Evolutionary conservation across 2,329 filamentous ascomycete species (phyloP), one percentile per base, ranked within the genome.

Genomic region (Beauveria asiatica): DNA sequence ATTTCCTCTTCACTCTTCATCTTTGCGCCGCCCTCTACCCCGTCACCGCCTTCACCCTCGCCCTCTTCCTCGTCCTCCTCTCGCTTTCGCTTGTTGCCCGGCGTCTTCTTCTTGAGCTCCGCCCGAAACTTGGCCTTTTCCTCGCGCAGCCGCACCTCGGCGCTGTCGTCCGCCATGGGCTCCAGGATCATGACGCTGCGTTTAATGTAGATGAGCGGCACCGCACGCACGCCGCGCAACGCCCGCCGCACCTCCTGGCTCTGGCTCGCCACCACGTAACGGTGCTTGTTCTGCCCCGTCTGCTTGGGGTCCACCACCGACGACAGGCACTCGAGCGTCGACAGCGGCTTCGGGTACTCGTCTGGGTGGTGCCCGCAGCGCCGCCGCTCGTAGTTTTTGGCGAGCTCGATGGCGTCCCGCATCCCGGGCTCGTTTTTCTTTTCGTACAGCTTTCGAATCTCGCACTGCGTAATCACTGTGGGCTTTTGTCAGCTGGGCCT

Each of bases 301-400:
- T 76, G 78, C 71, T 94, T 94, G 13, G 90, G 84, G 68, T 92
- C 92, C 58, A 97, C 85, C 8, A 96, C 89, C 56, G 82, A 83
- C 61, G 76, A 76, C 49, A 95, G 73, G 70, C 91, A 95, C 64
- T 90, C 88, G 60, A 83, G 70, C 41, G 87, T 82, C 58, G 80
- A 81, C 59, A 92, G 79, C 4, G 90, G 89, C 63, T 89, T 80
- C 3, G 88, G 85, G 65, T 89, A 84, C 62, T 89, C 81, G 65
- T 85, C 81, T 21, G 85, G 85, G 64, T 90, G 86, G 71, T 95
- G 90, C 46, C 88, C 88, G 71, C 90, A 95, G 61, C 90, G 80
- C 57, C 90, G 79, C 61, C 90, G 83, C 74, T 94, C 90, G 69
- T 85, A 85, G 16, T 78, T 81, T 74, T 94, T 93, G 21, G 89